Evolutionary conservation across 257 asterid genomes (phyloP), one percentile per base, ranked within the genome.

Genomic region (Nicotiana noctiflora): DNA sequence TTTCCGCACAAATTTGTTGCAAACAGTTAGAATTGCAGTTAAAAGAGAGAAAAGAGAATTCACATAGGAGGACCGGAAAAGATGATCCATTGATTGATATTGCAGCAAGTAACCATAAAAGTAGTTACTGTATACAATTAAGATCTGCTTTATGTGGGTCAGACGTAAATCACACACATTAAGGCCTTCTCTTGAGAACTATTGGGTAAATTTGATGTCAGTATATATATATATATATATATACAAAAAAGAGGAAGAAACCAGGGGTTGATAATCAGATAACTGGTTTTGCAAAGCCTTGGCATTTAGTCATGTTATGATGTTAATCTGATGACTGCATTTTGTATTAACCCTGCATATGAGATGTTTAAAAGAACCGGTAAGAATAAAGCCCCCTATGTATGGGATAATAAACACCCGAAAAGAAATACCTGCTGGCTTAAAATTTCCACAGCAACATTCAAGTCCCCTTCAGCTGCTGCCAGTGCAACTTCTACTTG

Each of bases 401-500:
- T 8, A 40, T 14, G 78, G 40, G 14, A 14, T 72, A 44, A 19
- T 27, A 46, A 51, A 72, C 40, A 21, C 8, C 8, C 78, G 40
- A 76, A 65, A 7, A 75, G 29, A 67, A 83, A 18, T 86, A 94
- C 98, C 96, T 93, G 97, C 83, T 96, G 99, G 87, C 91, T 92
- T 97, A 94, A 95, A 86, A 94, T 94, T 88, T 94, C 98, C 18
- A 90, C 97, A 3, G 99, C 97, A 53, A 94, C 92, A 66, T 89
- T 91, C 82, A 94, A 76, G 86, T 96, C 96, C 77, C 98, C 92
- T 63, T 96, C 98, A 46, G 97, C 97, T 53, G 99, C 99, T 55
- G 97, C 93, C 56, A 94, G 64, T 62, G 99, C 99, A 70, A 96
- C 91, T 88, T 96, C 99, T 52, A 92, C 97, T 84, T 96, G 99